Percentiles rank a stretch among this genome's conserved stretches.
phyloP scores from a whole-genome alignment of 2,329 filamentous ascomycete genomes.

The Aspergillus sp. region DNA sequence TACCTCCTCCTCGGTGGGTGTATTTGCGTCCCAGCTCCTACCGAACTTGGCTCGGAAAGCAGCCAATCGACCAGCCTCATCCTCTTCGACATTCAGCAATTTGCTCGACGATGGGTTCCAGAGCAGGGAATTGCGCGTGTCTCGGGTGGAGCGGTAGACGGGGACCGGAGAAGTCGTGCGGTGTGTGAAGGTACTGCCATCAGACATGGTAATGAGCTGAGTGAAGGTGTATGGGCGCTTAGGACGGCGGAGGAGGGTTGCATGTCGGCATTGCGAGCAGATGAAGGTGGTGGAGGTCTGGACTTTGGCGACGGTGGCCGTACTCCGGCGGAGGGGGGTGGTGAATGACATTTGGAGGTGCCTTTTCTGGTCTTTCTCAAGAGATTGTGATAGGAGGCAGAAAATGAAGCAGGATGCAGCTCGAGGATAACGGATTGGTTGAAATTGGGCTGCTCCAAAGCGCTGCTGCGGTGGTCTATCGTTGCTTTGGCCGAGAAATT shows the following conservation, averaged over 20 bases:
- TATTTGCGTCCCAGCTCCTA: slow-evolving; percentile 67
- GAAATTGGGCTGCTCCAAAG: neutral
- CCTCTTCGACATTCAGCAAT: slow-evolving; percentile 83
- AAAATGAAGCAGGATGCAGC: no score
- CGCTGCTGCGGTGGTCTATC: slow-evolving; percentile 11
- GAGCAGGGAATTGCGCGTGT: slow-evolving; percentile 80
- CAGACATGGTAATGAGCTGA: slow-evolving; percentile 88
- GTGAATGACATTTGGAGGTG: slow-evolving; percentile 29
- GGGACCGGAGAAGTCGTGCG: slow-evolving; percentile 49
- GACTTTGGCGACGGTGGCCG: slow-evolving; percentile 19
- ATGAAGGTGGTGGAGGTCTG: slow-evolving; percentile 35
- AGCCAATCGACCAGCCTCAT: slow-evolving; percentile 85
- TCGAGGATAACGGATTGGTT: neutral
- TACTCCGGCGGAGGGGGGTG: slow-evolving; percentile 30
- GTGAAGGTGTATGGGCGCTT: slow-evolving; percentile 94
- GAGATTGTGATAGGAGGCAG: no score
- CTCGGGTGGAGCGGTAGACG: slow-evolving; percentile 64
- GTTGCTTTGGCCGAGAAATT: slow-evolving; percentile 28
- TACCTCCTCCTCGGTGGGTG: slow-evolving; percentile 26
- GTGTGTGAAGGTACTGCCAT: slow-evolving; percentile 71
- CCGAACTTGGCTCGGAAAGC: slow-evolving; percentile 85
- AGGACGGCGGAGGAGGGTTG: slow-evolving; percentile 81
- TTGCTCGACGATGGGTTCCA: slow-evolving; percentile 86
- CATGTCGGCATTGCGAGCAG: slow-evolving; percentile 66
- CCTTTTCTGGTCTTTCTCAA: neutral